These are phyloP conservation scores for Fusarium sublunatum DNA, from an alignment of 2,329 filamentous ascomycete genomes.

Conservation along the genomic window DNA sequence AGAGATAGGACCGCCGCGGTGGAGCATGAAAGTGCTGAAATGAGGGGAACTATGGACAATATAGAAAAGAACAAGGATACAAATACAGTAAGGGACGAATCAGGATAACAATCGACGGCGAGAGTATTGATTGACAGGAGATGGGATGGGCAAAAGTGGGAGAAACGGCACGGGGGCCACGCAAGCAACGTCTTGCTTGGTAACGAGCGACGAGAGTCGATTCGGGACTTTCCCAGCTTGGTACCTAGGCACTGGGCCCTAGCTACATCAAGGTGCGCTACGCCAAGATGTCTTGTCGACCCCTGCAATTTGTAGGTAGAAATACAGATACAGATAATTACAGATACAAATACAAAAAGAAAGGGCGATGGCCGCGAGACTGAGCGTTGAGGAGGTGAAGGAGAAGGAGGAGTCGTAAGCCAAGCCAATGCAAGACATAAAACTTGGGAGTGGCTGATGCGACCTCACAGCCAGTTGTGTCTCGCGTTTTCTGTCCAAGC, in stretches of 20 bases:
- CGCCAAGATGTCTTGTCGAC: constrained; percentile 37
- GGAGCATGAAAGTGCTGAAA: constrained; percentile 38
- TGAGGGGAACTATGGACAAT: constrained; percentile 33
- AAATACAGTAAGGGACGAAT: constrained; percentile 29
- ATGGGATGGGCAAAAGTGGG: constrained; percentile 27
- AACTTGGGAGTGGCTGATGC: constrained; percentile 1
- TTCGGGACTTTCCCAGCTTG: constrained; percentile 30
- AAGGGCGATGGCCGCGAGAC: neutral
- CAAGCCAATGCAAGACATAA: constrained; percentile 11
- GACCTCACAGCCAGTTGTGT: constrained; percentile 13
- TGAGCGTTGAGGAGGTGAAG: constrained; percentile 6
- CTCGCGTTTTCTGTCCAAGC: constrained; percentile 20
- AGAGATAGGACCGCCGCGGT: constrained; percentile 29
- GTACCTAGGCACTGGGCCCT: constrained; percentile 7
- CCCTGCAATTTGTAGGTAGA: constrained; percentile 27
- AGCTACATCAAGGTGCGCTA: constrained; percentile 12
- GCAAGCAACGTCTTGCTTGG: constrained; percentile 29
- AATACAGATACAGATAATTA: too few species aligned
- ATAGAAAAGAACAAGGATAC: constrained; percentile 28
- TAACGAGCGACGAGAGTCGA: constrained; percentile 19
- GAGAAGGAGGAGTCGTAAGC: constrained; percentile 5
- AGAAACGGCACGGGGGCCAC: constrained; percentile 41
- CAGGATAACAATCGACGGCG: constrained; percentile 17
- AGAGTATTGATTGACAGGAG: constrained; percentile 35
- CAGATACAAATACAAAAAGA: too few species aligned